These are phyloP conservation scores for Elsinoe arachidis DNA, from an alignment of 2,329 filamentous ascomycete species.

Conservation along the genomic window DNA sequence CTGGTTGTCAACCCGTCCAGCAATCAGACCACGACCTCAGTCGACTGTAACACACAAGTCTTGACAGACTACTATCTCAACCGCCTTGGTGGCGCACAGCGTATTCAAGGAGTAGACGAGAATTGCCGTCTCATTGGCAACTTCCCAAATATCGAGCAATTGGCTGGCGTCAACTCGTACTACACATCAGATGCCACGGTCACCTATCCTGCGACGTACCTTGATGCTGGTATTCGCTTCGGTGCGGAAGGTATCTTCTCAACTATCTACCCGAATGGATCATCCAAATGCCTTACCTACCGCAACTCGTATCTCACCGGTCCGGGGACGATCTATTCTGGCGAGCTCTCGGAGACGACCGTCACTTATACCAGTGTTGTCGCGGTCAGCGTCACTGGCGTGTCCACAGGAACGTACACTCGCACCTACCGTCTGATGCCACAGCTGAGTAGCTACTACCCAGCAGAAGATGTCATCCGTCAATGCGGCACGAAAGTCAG, in stretches of 20 bases:
- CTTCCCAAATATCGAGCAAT: conserved; percentile 3
- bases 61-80: conserved; percentile 6
- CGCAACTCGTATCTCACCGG: conserved; percentile 4
- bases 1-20: neutral
- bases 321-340: neutral
- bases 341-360: neutral
- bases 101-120: neutral
- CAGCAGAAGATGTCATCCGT: neutral
- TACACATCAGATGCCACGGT: conserved; percentile 2
- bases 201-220: conserved; percentile 1
- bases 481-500: neutral
- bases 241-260: conserved; percentile 4
- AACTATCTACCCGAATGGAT: neutral
- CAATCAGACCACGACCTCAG: conserved; percentile 1
- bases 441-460: neutral
- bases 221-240: neutral
- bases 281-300: neutral
- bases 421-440: neutral
- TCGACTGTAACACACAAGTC: conserved; percentile 8
- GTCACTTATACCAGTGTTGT: neutral
- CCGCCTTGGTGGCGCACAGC: neutral
- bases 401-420: neutral
- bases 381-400: neutral
- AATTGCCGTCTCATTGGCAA: neutral
- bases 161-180: neutral